Evolutionary conservation across 352 stramenopile genomes (phyloP).

Genomic region (Blastocystis sp.): DNA sequence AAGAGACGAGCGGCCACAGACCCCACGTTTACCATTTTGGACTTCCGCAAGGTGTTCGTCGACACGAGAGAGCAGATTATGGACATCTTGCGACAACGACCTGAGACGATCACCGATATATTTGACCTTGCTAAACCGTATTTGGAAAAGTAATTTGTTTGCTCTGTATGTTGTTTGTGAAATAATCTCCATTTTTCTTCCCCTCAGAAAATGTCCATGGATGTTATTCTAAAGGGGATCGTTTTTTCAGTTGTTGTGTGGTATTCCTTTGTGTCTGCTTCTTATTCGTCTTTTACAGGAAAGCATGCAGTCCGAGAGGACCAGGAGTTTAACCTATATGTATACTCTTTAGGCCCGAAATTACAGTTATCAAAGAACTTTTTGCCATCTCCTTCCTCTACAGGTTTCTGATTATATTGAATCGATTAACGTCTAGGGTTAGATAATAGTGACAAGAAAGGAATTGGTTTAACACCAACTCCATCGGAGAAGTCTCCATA

Average conservation of each 20-base stretch:
- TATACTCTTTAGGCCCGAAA: too few relatives aligned
- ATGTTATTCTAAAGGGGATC: too few relatives aligned
- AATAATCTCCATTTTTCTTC: not conserved
- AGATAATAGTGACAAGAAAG: too few relatives aligned
- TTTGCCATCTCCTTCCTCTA: too few relatives aligned
- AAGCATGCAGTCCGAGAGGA: not conserved
- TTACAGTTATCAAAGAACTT: too few relatives aligned
- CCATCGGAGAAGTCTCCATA: too few relatives aligned
- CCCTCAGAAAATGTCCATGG: not conserved
- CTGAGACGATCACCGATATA: not conserved
- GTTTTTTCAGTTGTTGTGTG: not conserved
- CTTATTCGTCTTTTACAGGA: not conserved
- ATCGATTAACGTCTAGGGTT: too few relatives aligned
- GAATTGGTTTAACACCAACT: too few relatives aligned
- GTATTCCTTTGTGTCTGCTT: not conserved
- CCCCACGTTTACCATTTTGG: constrained; percentile 36
- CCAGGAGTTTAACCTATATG: too few relatives aligned
- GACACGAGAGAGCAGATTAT: not conserved
- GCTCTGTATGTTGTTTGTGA: not conserved
- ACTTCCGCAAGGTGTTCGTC: constrained; percentile 30
- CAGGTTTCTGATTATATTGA: too few relatives aligned
- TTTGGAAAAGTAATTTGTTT: not conserved
- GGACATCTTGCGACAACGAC: not conserved
- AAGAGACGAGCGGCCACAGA: not conserved
- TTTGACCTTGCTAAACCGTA: not conserved